phyloP scores from a whole-genome alignment of 345 rosid genomes.

The Corchorus capsularis region DNA sequence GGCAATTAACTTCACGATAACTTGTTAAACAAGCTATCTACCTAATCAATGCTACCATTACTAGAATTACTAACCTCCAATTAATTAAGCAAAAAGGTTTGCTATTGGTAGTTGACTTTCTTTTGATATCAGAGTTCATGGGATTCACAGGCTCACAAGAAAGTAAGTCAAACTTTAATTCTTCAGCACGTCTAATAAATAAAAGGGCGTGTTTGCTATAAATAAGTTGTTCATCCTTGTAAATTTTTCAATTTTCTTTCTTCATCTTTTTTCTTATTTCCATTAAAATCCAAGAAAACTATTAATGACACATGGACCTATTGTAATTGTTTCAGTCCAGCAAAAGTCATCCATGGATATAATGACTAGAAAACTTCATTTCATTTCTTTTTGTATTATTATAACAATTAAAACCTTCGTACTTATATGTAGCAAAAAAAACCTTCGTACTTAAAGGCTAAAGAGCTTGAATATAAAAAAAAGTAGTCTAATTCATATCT shows the following conservation, averaged over 20 bases:
- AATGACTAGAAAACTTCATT: neutral
- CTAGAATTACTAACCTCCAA: slow-evolving; percentile 12
- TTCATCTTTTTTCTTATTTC: neutral
- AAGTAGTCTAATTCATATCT: slow-evolving; percentile 9
- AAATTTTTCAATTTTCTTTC: too few species aligned
- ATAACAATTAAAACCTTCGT: neutral
- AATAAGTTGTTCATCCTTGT: neutral
- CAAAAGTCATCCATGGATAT: neutral
- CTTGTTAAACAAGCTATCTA: neutral
- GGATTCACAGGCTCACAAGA: slow-evolving; percentile 35
- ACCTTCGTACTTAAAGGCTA: neutral
- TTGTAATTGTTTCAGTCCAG: neutral
- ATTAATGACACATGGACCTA: neutral
- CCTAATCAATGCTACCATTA: slow-evolving; percentile 17
- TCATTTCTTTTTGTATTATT: too few species aligned
- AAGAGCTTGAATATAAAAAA: neutral
- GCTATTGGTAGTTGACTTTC: slow-evolving; percentile 37
- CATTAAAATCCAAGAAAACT: neutral
- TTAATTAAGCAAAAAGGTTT: slow-evolving; percentile 7
- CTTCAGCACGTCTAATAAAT: slow-evolving; percentile 28
- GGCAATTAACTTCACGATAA: slow-evolving; percentile 13
- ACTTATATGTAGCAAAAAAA: too few species aligned
- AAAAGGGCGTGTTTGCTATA: slow-evolving; percentile 3
- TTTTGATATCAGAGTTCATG: neutral
- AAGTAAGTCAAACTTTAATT: slow-evolving; percentile 48